Evolutionary conservation across 495 filamentous ascomycete species (phyloP), one percentile per base, ranked within the genome.

Genomic region (Lasiosphaeria ovina): DNA sequence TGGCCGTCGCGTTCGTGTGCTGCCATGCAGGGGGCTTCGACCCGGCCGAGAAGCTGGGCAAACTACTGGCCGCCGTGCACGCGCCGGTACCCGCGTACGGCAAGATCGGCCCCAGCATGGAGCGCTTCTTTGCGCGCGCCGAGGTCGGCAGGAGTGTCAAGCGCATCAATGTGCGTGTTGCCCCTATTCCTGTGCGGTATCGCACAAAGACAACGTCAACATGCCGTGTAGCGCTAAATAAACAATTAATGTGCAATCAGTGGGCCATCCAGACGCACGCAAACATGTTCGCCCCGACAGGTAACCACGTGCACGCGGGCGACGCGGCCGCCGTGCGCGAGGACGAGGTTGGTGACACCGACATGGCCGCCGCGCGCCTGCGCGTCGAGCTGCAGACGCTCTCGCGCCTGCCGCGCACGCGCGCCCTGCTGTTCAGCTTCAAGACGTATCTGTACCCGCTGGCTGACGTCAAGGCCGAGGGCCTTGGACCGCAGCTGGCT

Each of bases 361-460:
- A 87, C 61, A 62, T 85, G 0, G 77, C 83, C 16, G 62, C 73
- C 64, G 78, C 83, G 49, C 63, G 75, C 54, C 69, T 93, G 24
- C 79, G 92, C 1, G 87, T 85, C 58, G 92, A 96, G 72, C 75
- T 89, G 11, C 92, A 95, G 71, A 89, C 87, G 0, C 70, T 95
- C 50, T 89, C 89, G 73, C 83, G 92, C 6, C 71, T 94, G 33
- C 88, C 89, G 0, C 65, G 73, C 57, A 87, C 84, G 0, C 74
- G 77, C 33, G 89, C 89, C 1, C 64, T 93, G 8, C 76, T 93
- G 1, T 93, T 95, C 70, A 83, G 78, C 35, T 88, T 94, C 71
- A 90, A 93, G 73, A 94, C 89, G 9, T 94, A 92, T 72, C 69
- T 86, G 42, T 92, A 91, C 67, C 81, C 85, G 3, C 64, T 96